Conservation (phyloP, 2,329 filamentous ascomycete species). For the Xylariaceae sp. region DNA sequence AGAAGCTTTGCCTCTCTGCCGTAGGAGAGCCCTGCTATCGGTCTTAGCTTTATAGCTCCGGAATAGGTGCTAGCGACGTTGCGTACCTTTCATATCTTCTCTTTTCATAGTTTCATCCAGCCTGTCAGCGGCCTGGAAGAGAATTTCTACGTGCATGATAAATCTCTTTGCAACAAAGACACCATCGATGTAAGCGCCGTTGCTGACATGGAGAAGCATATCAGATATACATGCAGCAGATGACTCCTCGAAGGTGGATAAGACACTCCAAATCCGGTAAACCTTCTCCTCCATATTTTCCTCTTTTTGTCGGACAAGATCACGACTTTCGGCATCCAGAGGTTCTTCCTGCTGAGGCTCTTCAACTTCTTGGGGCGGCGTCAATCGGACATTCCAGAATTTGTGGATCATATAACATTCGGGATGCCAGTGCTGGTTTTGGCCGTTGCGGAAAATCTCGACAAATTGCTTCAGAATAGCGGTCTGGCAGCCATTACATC, state of each 20-base stretch:
- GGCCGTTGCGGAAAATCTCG: slow-evolving; percentile 94
- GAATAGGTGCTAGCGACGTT: background rate
- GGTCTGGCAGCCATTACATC: slow-evolving; percentile 94
- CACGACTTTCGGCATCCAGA: slow-evolving; percentile 59
- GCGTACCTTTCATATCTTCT: slow-evolving; percentile 70
- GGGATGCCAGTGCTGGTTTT: slow-evolving; percentile 98
- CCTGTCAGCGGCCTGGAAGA: slow-evolving; percentile 84
- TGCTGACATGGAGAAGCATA: slow-evolving; percentile 97
- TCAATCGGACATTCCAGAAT: slow-evolving; percentile 95
- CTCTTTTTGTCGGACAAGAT: slow-evolving; percentile 76
- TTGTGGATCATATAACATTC: slow-evolving; percentile 99
- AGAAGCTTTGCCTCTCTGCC: slow-evolving; percentile 94
- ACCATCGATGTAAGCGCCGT: slow-evolving; percentile 91
- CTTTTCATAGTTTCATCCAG: slow-evolving; percentile 69
- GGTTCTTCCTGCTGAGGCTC: slow-evolving; percentile 37
- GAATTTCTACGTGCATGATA: slow-evolving; percentile 89
- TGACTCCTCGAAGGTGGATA: slow-evolving; percentile 95
- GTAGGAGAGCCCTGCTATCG: slow-evolving; percentile 71
- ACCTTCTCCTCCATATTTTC: slow-evolving; percentile 97
- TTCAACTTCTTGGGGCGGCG: slow-evolving; percentile 51
- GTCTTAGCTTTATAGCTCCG: background rate
- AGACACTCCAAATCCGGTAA: slow-evolving; percentile 94
- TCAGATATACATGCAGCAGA: slow-evolving; percentile 98
- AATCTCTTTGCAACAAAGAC: slow-evolving; percentile 94
- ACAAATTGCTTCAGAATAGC: slow-evolving; percentile 98